Percentiles rank a stretch among this genome's conserved stretches.
phyloP scores from a whole-genome alignment of 371 early-diverging fungal species.

The Rhizopus arrhizus region DNA sequence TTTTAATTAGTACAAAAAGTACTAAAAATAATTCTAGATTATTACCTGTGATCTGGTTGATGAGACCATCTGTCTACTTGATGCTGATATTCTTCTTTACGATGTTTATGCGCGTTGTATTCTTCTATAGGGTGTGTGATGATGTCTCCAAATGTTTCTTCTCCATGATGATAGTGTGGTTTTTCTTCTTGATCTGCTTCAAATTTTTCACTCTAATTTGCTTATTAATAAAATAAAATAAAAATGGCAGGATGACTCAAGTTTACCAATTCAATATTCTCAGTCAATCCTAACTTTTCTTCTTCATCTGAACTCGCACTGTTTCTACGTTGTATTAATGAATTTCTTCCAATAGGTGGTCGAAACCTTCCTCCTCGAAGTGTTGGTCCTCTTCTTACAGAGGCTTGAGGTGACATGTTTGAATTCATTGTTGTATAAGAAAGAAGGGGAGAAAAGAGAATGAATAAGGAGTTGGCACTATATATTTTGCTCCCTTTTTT shows the following conservation, averaged over 20 bases:
- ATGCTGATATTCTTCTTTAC: slow-evolving; percentile 29
- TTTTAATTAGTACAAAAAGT: too few relatives aligned
- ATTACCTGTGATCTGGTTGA: background rate
- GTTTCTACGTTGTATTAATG: background rate
- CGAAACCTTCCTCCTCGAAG: slow-evolving; percentile 39
- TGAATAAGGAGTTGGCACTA: background rate
- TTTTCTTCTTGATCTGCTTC: slow-evolving; percentile 23
- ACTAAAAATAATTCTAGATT: too few relatives aligned
- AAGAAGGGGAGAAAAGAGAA: background rate
- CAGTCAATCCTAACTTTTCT: slow-evolving; percentile 34
- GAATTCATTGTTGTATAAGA: slow-evolving; percentile 2
- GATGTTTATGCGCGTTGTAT: slow-evolving; percentile 37
- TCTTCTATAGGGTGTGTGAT: slow-evolving; percentile 44
- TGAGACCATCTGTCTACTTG: slow-evolving; percentile 26
- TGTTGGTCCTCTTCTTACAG: slow-evolving; percentile 41
- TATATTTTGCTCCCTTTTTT: too few relatives aligned
- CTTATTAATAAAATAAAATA: background rate
- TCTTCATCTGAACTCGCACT: slow-evolving; percentile 27
- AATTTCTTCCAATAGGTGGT: slow-evolving; percentile 33
- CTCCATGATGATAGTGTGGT: slow-evolving; percentile 41
- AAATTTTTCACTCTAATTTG: slow-evolving; percentile 18
- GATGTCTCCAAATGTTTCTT: slow-evolving; percentile 52
- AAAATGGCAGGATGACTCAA: background rate
- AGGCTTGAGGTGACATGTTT: slow-evolving; percentile 7
- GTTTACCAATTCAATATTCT: background rate